Conservation (phyloP, 2,329 filamentous ascomycete genomes). For the Penicillium capsulatum region DNA sequence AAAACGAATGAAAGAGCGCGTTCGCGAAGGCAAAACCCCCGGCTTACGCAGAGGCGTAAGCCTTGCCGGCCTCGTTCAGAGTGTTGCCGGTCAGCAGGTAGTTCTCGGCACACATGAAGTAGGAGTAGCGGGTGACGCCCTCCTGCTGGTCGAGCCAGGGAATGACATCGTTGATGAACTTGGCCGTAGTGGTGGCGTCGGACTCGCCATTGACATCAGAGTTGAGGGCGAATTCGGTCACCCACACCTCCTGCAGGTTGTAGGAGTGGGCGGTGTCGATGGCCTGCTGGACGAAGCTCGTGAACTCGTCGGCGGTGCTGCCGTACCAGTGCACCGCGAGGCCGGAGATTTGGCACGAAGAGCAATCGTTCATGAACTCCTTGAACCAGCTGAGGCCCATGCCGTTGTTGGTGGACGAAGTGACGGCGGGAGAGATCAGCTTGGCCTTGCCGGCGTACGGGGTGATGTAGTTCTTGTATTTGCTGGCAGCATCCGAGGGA, state of each 20-base stretch:
- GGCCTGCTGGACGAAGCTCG: conserved; percentile 36
- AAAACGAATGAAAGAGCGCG: background rate
- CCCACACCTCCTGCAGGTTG: conserved; percentile 41
- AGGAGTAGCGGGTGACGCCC: conserved; percentile 42
- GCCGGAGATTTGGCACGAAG: conserved; percentile 39
- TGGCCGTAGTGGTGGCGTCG: conserved; percentile 19
- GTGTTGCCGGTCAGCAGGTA: conserved; percentile 26
- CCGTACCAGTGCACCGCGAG: conserved; percentile 48
- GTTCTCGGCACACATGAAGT: conserved; percentile 36
- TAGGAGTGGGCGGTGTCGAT: conserved; percentile 33
- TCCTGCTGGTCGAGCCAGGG: conserved; percentile 36
- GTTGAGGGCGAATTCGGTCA: conserved; percentile 44
- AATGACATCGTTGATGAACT: conserved; percentile 37
- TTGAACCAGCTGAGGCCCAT: conserved; percentile 42
- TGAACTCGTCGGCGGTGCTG: conserved; percentile 33
- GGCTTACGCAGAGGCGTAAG: conserved; percentile 20
- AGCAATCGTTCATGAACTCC: conserved; percentile 39
- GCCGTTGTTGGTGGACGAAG: conserved; percentile 32
- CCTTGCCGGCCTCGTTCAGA: conserved; percentile 30
- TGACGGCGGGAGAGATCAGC: conserved; percentile 42
- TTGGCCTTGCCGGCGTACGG: conserved; percentile 36
- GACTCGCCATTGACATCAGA: conserved; percentile 25
- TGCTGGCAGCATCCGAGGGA: conserved; percentile 32
- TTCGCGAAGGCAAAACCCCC: no score
- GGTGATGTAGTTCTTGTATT: conserved; percentile 39